Base-by-base conservation (phyloP, 305 asterid species). In the Fraxinus greggii region DNA sequence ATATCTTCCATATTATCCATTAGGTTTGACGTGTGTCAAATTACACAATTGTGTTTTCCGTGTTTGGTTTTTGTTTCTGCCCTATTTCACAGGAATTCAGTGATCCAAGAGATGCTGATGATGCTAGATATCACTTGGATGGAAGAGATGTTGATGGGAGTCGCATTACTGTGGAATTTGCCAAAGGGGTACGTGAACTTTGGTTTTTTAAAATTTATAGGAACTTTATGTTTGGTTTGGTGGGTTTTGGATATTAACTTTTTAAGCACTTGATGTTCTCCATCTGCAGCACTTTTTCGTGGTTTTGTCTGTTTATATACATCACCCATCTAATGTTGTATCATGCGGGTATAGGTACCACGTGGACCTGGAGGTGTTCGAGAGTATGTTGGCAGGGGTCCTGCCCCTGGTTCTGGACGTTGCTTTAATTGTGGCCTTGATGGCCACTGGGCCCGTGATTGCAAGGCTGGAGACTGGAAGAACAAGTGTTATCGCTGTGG, bases 361-460 rank as follows among this genome's bases (percentile, higher is more conserved):
- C 98, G 99, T 73, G 99, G 99, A 12, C 92, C 98, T 75, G 99
- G 99, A 67, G 97, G 98, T 29, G 90, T 86, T 73, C 88, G 98
- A 4, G 97, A 96, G 82, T 91, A 93, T 83, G 90, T 87, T 70
- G 98, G 98, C 23, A 91, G 93, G 76, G 99, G 97, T 72, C 97
- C 99, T 28, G 90, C 98, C 82, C 99, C 98, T n/a, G 99, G 99
- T 13, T 90, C 98, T 5, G 99, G 99, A 0, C 98, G 98, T 79
- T 97, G 99, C 91, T 97, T 93, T 89, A 97, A 97, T 84, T 97
- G 98, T 80, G 98, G 99, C 56, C 79, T 94, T 80, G 99, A 97
- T 85, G 99, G 99, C 45, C 99, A 97, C 59, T 97, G 99, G 99
- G 99, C 99, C 42, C 93, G 98, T 77, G 99, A 97, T 87, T 97